Evolutionary conservation across 208 protist genomes (phyloP), one percentile per base, ranked within the genome.

Genomic region (Crithidia sp.): DNA sequence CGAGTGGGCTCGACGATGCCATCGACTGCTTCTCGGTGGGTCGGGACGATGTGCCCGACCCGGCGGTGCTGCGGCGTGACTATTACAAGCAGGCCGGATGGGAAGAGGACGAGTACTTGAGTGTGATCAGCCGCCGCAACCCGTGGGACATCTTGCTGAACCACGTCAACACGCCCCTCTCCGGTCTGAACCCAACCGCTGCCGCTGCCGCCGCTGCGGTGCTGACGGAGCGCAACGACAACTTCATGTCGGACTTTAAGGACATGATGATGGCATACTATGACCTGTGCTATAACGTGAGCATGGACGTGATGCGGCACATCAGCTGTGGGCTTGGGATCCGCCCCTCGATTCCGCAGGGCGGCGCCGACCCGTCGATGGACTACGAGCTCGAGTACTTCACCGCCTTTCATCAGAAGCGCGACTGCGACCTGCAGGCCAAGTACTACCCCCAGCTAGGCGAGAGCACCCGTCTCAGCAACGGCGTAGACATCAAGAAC

Each of bases 1-100:
- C 91, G 14, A 91, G 87, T 55, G 91, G 91, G 2, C 59, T 89
- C 8, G 91, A 93, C 69, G 91, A 96, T 69, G 91, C 87, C 5
- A 96, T 96, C 62, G 91, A 96, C 65, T 96, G 91, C 71, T 96
- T 96, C 71, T 94, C 91, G 16, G 74, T 96, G 28, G 91, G 91
- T 37, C 91, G 91, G 59, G 88, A 93, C 45, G 84, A 89, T 57
- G 80, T 92, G 47, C 64, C 76, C 12, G 87, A 93, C 65, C 87
- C 89, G 52, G 74, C 85, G 17, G 74, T 65, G 59, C 75, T 96
- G 64, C 91, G 91, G 5, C 82, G 84, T 39, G 59, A 71, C 66
- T 96, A 96, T 77, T 94, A 88, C 78, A 75, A 78, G 56, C 70
- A 82, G 57, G 82, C 79, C 19, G 91, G 91, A 2, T 95, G 91